These are phyloP conservation scores for Dendrocalamus latiflorus DNA, from an alignment of 202 grass and related monocot species.

Conservation along the genomic window DNA sequence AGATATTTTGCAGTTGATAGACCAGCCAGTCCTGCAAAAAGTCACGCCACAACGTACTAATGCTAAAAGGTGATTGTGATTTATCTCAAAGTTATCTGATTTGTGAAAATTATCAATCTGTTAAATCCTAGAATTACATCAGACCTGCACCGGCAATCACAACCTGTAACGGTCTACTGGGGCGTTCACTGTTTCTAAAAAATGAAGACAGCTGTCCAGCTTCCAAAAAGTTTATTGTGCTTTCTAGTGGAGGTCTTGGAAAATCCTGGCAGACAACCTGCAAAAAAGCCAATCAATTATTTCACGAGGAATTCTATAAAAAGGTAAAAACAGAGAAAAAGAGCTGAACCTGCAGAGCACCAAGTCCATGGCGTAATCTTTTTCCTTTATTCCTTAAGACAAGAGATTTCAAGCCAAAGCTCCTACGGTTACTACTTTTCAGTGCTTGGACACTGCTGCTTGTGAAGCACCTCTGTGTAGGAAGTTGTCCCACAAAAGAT, in stretches of 20 bases:
- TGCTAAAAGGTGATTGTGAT: not conserved
- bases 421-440: conserved; percentile 25
- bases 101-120: no score
- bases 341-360: conserved; percentile 46
- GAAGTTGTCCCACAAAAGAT: conserved; percentile 24
- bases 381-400: conserved; percentile 35
- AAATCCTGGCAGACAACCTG: conserved; percentile 82
- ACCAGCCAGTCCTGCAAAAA: conserved; percentile 78
- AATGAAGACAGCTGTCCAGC: conserved; percentile 80
- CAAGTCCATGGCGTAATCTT: conserved; percentile 27
- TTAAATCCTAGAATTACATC: no score
- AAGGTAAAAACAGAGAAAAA: not conserved
- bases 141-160: no score
- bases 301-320: not conserved
- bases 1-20: conserved; percentile 92
- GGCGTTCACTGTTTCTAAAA: conserved; percentile 48
- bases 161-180: no score
- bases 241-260: conserved; percentile 74
- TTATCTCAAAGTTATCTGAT: no score
- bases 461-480: conserved; percentile 40
- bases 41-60: conserved; percentile 2
- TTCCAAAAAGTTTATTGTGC: conserved; percentile 78
- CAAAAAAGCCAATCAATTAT: conserved; percentile 11
- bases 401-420: conserved; percentile 14
- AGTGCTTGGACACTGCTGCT: conserved; percentile 37